Conservation (phyloP, 768 basidiomycete species). For the Pleurotus platypus region DNA sequence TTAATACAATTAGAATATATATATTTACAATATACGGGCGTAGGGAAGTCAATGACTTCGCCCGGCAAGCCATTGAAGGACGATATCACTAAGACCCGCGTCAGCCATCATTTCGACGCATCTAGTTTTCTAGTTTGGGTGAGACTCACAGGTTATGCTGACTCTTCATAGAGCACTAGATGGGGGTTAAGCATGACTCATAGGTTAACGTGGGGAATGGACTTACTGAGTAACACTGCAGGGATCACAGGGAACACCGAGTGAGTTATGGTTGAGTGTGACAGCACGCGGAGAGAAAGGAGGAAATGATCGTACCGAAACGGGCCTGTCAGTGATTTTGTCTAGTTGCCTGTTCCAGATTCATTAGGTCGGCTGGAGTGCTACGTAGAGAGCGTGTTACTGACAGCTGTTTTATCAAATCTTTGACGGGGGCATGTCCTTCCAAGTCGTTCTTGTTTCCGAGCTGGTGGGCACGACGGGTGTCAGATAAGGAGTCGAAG, state of each 20-base stretch:
- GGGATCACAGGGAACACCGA: conserved; percentile 20
- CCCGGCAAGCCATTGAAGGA: conserved; percentile 82
- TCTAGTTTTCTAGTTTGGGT: background rate
- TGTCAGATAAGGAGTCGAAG: background rate
- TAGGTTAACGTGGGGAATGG: background rate
- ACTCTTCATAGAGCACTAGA: conserved; percentile 93
- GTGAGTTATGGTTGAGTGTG: background rate
- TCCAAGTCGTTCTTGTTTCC: conserved; percentile 93
- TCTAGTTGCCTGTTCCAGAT: conserved; percentile 56
- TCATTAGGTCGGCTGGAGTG: too few species aligned
- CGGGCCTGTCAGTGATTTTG: conserved; percentile 74
- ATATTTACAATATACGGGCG: background rate
- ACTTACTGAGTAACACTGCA: conserved; percentile 77
- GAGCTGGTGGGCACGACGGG: conserved; percentile 41
- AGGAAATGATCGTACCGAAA: conserved; percentile 64
- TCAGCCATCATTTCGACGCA: background rate
- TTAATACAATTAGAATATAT: too few species aligned
- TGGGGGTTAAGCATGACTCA: background rate
- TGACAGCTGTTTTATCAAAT: conserved; percentile 66
- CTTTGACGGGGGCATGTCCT: conserved; percentile 73
- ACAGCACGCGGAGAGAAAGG: conserved; percentile 2
- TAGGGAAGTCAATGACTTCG: conserved; percentile 54
- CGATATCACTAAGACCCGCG: conserved; percentile 59
- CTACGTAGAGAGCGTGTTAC: conserved; percentile 35
- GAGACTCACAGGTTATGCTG: conserved; percentile 81